These are phyloP conservation scores for Pseudotulostoma volvatum DNA, from an alignment of 495 filamentous ascomycete species.

Conservation along the genomic window DNA sequence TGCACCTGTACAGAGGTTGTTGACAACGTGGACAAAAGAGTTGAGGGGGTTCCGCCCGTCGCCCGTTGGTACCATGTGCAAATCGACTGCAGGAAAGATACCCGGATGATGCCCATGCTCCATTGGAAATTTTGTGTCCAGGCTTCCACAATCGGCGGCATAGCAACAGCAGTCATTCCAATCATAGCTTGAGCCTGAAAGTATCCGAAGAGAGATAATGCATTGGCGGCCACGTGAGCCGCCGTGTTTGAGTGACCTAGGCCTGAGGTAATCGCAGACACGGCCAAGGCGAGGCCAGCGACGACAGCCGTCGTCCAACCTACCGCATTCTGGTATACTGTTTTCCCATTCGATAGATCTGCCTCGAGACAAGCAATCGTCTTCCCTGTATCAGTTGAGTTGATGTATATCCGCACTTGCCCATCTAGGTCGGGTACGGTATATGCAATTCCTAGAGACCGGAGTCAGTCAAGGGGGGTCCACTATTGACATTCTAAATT, in stretches of 20 bases:
- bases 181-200: slow-evolving; percentile 96
- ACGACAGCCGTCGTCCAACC: slow-evolving; percentile 83
- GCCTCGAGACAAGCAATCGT: slow-evolving; percentile 82
- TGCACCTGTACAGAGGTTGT: slow-evolving; percentile 72
- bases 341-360: slow-evolving; percentile 79
- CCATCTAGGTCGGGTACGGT: slow-evolving; percentile 87
- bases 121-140: slow-evolving; percentile 99
- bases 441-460: slow-evolving; percentile 51
- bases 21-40: slow-evolving; percentile 54
- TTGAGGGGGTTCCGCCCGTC: slow-evolving; percentile 77
- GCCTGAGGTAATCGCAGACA: slow-evolving; percentile 67
- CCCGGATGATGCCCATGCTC: slow-evolving; percentile 91
- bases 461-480: slow-evolving; percentile 4
- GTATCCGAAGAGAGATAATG: slow-evolving; percentile 82
- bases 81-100: slow-evolving; percentile 74
- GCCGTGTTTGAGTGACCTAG: slow-evolving; percentile 91
- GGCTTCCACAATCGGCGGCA: slow-evolving; percentile 77
- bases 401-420: slow-evolving; percentile 67
- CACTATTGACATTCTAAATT: too few relatives aligned
- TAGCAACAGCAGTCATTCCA: slow-evolving; percentile 66
- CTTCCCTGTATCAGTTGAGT: slow-evolving; percentile 37
- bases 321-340: slow-evolving; percentile 75
- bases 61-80: slow-evolving; percentile 93
- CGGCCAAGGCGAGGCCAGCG: slow-evolving; percentile 64
- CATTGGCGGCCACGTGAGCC: slow-evolving; percentile 85